Evolutionary conservation across 2,329 filamentous ascomycete species (phyloP).

Genomic region (Diplocarpon mali): DNA sequence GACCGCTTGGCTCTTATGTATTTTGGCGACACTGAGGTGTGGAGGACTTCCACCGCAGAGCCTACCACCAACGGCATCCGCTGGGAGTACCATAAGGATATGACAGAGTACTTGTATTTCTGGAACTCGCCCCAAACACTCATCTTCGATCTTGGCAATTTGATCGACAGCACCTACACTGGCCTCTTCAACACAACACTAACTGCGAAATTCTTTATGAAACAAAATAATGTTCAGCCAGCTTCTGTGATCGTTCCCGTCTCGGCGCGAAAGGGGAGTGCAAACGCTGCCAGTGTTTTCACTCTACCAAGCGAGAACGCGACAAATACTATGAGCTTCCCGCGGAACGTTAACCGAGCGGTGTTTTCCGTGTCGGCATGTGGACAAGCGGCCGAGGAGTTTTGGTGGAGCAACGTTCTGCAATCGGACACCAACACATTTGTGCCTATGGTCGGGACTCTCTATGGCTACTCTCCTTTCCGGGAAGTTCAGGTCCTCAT

Average conservation of each 20-base stretch:
- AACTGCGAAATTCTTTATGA: conserved; percentile 59
- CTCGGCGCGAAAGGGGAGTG: conserved; percentile 40
- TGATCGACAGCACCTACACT: conserved; percentile 61
- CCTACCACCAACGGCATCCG: conserved; percentile 59
- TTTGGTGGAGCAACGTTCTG: conserved; percentile 75
- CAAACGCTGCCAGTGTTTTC: conserved; percentile 53
- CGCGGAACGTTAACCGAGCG: conserved; percentile 55
- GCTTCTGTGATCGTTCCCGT: conserved; percentile 60
- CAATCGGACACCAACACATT: conserved; percentile 51
- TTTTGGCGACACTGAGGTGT: conserved; percentile 68
- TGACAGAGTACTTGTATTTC: conserved; percentile 58
- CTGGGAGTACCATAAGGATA: conserved; percentile 71
- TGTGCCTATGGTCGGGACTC: conserved; percentile 38
- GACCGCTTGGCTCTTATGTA: conserved; percentile 69
- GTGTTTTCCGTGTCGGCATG: conserved; percentile 68
- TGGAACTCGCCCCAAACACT: conserved; percentile 61
- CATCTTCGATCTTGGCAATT: conserved; percentile 71
- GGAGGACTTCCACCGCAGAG: conserved; percentile 73
- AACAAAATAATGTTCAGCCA: conserved; percentile 32
- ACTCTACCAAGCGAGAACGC: conserved; percentile 52
- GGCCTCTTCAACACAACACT: conserved; percentile 63
- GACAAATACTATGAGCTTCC: conserved; percentile 48
- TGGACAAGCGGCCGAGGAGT: conserved; percentile 67
- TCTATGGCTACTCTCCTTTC: conserved; percentile 62
- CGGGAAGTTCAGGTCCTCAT: conserved; percentile 69